Base-by-base conservation (phyloP, 2,329 filamentous ascomycete genomes). In the Alternaria panax region DNA sequence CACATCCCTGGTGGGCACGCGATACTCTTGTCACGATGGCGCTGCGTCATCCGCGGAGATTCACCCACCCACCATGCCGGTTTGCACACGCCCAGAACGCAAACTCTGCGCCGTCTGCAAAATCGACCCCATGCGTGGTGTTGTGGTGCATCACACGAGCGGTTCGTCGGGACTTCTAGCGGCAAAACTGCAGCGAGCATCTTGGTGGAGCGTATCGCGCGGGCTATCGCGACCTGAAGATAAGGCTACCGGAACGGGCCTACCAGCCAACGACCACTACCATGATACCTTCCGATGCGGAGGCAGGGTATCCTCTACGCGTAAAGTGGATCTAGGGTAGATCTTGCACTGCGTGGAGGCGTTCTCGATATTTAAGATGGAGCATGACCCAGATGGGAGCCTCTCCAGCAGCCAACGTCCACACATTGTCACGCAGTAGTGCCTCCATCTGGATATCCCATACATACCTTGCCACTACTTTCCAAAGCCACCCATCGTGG, bases 241-340 rank as follows among this genome's bases (percentile, higher is more conserved):
- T 72, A 68, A 72, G 68, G 57, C 57, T 63, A 58, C 25, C 54
- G 54, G 58, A 52, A 65, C 47, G 51, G 54, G 57, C 66, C 63
- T 63, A 66, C 63, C 57, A 70, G 50, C 50, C 38, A 51, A 43
- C 55, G 16, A 46, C n/a, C 28, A 54, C 25, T 50, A 18, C 38
- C 28, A 54, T 46, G 36, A 36, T 46, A 22, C 45, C 43, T 41
- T 47, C 53, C 54, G 34, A 51, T 56, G 32, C 60, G 59, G 62
- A 61, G 47, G 22, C 34, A 50, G 32, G n/a, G 30, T 28, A 55
- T n/a, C 28, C 36, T 40, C 51, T 41, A 61, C 16, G 30, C 57
- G 42, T 43, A 50, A 42, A 43, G 38, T 41, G 32, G 20, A 55
- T 60, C 51, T 36, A 16, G 48, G 41, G 47, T 42, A 27, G 20